Percentiles rank a stretch among this genome's conserved stretches.
phyloP scores from a whole-genome alignment of 2,329 filamentous ascomycete genomes.

The Fusarium mexicanum region DNA sequence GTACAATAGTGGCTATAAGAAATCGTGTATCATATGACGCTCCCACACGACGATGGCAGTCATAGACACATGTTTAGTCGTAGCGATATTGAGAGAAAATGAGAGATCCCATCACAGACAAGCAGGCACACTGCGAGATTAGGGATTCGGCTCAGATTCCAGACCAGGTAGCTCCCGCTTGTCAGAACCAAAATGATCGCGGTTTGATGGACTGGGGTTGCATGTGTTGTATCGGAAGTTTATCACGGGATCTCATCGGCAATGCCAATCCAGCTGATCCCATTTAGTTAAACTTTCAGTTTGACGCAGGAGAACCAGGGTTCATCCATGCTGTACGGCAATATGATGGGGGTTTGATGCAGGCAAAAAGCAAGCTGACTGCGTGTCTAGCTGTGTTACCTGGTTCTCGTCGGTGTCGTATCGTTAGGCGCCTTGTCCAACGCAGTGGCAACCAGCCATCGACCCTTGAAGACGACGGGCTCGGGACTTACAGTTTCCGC shows the following conservation, averaged over 20 bases:
- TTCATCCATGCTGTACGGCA: background rate
- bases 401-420: background rate
- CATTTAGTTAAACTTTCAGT: constrained; percentile 4
- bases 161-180: background rate
- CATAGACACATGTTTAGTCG: background rate
- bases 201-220: constrained; percentile 22
- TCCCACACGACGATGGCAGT: background rate
- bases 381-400: background rate
- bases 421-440: constrained; percentile 9
- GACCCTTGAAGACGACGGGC: background rate
- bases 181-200: background rate
- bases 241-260: constrained; percentile 1
- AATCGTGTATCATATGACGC: constrained; percentile 3
- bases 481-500: background rate
- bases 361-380: background rate
- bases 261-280: constrained; percentile 21
- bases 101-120: background rate
- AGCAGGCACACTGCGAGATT: background rate
- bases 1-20: background rate
- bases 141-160: constrained; percentile 1
- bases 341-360: background rate
- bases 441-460: constrained; percentile 13
- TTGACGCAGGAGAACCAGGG: constrained; percentile 7
- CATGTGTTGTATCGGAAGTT: constrained; percentile 21
- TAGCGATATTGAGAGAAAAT: background rate